Evolutionary conservation across 345 rosid species (phyloP), one percentile per base, ranked within the genome.

Genomic region (Euclidium syriacum): DNA sequence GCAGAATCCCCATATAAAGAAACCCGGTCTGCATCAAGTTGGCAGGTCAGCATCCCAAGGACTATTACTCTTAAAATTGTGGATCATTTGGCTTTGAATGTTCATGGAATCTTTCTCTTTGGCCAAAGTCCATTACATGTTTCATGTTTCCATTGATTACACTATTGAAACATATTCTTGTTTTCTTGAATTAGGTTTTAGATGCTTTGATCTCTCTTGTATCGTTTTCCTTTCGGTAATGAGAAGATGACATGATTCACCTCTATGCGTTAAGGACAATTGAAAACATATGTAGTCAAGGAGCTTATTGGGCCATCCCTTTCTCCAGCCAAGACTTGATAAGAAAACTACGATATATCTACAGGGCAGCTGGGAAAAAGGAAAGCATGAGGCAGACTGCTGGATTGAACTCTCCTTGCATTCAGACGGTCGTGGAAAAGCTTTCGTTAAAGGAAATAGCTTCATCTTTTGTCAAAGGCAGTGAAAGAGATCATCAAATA

Each of bases 281-380:
- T 63, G 99, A 94, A 79, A 94, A 90, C 59, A 78, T 94, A 19
- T 87, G 95, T 80, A 94, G 96, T 67, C 99, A 90, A 80, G 99
- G 96, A 56, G 90, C 79, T 33, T 60, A 80, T 7, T 94, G 97
- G 97, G 84, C 84, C 19, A 79, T 83, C 64, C 96, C 97, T 49
- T 90, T 94, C 74, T 83, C 77, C 34, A 90, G 95, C 82, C 96
- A 83, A 69, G 99, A 94, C 64, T 83, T 90, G 64, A 81, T 94
- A 38, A 79, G 74, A 62, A 94, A 90, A 73, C 75, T 94, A 41
- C 90, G 96, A 73, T 83, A 94, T 56, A 90, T 94, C 56, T 87
- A 84, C 56, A 79, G 80, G 68, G 97, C 99, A 52, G 56, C 77
- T 24, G 97, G 99, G 60, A 94, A 94, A 77, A 96, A 81, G 58